Evolutionary conservation across 139 green algal genomes (phyloP).

Genomic region (Tetradesmus obliquus): DNA sequence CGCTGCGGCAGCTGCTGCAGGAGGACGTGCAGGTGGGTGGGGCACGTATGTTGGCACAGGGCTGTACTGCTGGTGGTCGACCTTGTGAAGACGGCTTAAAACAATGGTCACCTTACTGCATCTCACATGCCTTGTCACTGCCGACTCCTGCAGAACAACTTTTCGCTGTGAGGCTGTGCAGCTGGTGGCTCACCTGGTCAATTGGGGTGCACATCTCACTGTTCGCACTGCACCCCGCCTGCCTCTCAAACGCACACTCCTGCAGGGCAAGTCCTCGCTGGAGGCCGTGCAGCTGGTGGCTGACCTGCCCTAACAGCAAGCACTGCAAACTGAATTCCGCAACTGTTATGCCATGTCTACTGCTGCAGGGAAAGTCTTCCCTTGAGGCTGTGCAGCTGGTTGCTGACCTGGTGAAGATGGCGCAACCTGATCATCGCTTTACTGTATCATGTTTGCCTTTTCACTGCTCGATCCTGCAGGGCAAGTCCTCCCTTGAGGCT

Average conservation of each 20-base stretch:
- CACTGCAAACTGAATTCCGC: not conserved
- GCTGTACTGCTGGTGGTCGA: not conserved
- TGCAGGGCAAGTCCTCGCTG: not conserved
- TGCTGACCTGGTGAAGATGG: conserved; percentile 75
- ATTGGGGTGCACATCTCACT: no score
- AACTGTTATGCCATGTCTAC: not conserved
- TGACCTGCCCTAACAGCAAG: not conserved
- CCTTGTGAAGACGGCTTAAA: no score
- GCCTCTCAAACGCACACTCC: not conserved
- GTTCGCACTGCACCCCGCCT: no score
- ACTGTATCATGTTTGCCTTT: no score
- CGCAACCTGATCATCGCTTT: no score
- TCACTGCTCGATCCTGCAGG: not conserved
- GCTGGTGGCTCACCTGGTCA: no score
- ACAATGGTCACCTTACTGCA: no score
- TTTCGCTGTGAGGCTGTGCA: no score
- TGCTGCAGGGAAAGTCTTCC: conserved; percentile 40
- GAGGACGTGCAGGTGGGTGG: conserved; percentile 33
- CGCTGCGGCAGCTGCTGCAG: conserved; percentile 51
- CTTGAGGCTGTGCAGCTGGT: conserved; percentile 88
- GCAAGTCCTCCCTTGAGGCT: not conserved
- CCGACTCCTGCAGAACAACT: no score
- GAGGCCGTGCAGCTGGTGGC: not conserved
- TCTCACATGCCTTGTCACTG: no score
- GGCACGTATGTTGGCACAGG: not conserved